These are phyloP conservation scores for Trypanosoma platydactyli DNA, from an alignment of 208 protist species.

Conservation along the genomic window DNA sequence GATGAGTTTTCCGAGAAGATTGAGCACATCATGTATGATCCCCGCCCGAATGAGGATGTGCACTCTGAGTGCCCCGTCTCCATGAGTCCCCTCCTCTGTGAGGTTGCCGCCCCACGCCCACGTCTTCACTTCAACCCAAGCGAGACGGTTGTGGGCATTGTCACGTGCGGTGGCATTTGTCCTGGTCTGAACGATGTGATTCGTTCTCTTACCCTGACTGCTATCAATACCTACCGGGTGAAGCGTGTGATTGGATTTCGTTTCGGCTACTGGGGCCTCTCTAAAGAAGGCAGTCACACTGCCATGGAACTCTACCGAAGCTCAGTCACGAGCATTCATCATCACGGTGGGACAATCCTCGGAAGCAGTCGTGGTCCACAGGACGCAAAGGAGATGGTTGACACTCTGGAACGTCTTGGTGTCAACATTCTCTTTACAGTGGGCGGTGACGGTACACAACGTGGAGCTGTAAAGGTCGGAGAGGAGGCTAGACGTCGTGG, in stretches of 20 bases:
- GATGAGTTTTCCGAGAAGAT: conserved; percentile 76
- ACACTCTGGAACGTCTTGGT: conserved; percentile 79
- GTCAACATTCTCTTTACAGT: conserved; percentile 94
- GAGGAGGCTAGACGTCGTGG: conserved; percentile 81
- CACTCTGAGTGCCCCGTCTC: conserved; percentile 69
- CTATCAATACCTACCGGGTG: conserved; percentile 83
- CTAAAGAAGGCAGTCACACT: conserved; percentile 82
- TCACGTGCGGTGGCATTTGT: conserved; percentile 96
- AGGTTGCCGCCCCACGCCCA: conserved; percentile 79
- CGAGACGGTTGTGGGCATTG: conserved; percentile 89
- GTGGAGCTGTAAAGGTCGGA: conserved; percentile 78
- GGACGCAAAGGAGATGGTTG: conserved; percentile 88
- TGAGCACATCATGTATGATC: conserved; percentile 90
- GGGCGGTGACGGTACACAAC: conserved; percentile 95
- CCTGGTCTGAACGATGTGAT: conserved; percentile 96
- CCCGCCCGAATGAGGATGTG: conserved; percentile 57
- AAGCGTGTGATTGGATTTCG: conserved; percentile 91
- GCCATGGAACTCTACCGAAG: conserved; percentile 82
- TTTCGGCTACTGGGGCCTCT: conserved; percentile 93
- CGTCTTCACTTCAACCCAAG: conserved; percentile 89
- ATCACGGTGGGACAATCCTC: conserved; percentile 92
- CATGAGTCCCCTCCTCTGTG: conserved; percentile 59
- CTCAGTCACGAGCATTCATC: conserved; percentile 88
- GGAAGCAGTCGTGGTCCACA: conserved; percentile 92
- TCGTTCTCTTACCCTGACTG: conserved; percentile 86